Percentiles rank a stretch among this genome's conserved stretches.
Evolutionary conservation across 1,284 basidiomycete species (phyloP).

Genomic region (Ustilago shanxiensis): DNA sequence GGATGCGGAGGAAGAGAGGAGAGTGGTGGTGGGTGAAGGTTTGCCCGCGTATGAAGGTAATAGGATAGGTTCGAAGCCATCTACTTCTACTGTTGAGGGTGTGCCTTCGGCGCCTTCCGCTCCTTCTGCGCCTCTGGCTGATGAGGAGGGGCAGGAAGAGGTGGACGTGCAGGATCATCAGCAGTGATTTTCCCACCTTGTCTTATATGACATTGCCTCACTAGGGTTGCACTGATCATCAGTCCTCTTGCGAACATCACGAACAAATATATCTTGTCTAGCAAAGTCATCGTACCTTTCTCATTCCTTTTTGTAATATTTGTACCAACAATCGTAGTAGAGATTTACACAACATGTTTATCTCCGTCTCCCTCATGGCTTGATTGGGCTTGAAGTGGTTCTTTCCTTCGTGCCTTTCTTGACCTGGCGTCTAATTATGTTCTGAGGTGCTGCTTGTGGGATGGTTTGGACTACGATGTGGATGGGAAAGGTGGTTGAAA

Average conservation of each 20-base stretch:
- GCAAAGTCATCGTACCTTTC: neutral
- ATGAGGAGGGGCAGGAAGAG: slow-evolving; percentile 7
- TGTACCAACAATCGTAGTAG: slow-evolving; percentile 19
- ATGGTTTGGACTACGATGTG: too few relatives aligned
- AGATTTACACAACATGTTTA: neutral
- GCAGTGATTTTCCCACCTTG: neutral
- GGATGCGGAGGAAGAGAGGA: slow-evolving; percentile 2
- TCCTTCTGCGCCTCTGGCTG: slow-evolving; percentile 17
- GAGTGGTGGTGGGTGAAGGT: neutral
- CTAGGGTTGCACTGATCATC: neutral
- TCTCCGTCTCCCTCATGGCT: neutral
- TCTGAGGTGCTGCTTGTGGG: too few relatives aligned
- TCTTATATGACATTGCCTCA: neutral
- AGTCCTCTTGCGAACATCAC: neutral
- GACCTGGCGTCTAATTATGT: too few relatives aligned
- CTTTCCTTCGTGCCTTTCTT: too few relatives aligned
- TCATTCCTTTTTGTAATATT: slow-evolving; percentile 20
- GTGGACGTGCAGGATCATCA: neutral
- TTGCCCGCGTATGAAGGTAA: slow-evolving; percentile 27
- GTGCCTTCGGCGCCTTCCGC: slow-evolving; percentile 17
- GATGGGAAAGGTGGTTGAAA: too few relatives aligned
- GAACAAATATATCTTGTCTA: neutral
- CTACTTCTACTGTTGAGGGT: neutral
- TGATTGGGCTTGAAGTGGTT: neutral
- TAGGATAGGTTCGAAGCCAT: neutral